Evolutionary conservation across 345 rosid species (phyloP), one percentile per base, ranked within the genome.

Genomic region (Syzygium aqueum): DNA sequence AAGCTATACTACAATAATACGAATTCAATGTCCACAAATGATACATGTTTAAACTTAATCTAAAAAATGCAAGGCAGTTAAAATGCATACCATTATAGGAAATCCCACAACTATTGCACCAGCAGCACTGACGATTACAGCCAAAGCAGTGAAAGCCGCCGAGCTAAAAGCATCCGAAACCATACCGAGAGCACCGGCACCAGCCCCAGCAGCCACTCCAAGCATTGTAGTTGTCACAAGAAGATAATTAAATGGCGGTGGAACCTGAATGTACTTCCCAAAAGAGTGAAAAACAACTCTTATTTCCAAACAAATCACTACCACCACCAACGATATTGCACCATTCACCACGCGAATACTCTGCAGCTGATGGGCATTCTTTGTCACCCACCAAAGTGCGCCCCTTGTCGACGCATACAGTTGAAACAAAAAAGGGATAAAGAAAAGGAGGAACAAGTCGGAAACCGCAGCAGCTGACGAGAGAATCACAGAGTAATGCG

Each of bases 31-130:
- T 73, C 82, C 27, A 73, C 49, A 73, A 33, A 73, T 37, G 82
- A 10, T 73, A 40, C 27, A 84, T 53, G 40, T 30, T 51, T 84
- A 28, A 30, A 84, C 27, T 84, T 56, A 73, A 73, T 73, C 27
- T 73, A 30, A 82, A 46, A 43, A 16, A 53, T 27, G n/a, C 23
- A 84, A 50, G 63, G 86, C 16, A 86, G 65, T 84, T 43, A 84
- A 87, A 88, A 87, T 65, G 86, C 94, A 86, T 95, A 98, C 99
- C 96, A 95, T 84, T 22, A 96, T 27, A 13, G 99, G 99, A 89
- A 98, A 94, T 67, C 99, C 99, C 56, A 96, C 94, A 88, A 96
- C 99, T 80, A 96, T 92, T 52, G 99, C 99, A 85, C 96, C 99
- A 49, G 99, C 94, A 91, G 98, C 89, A 90, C 99, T 96, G 88